A percentile compares a stretch with the other conserved stretches of the same genome.
Evolutionary conservation across 495 filamentous ascomycete species (phyloP).

Genomic region (Xylaria bambusicola): DNA sequence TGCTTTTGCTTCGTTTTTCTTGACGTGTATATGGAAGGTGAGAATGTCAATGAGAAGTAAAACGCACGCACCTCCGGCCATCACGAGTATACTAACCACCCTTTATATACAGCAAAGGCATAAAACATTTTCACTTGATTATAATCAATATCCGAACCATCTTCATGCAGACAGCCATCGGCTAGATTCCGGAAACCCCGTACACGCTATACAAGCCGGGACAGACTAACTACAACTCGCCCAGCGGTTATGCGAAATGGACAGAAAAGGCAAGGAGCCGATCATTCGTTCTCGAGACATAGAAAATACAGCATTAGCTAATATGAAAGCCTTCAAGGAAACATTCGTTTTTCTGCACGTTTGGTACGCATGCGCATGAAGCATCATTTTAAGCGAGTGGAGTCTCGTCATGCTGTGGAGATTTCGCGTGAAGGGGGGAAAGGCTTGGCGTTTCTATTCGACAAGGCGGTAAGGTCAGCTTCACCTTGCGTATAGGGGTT

Average conservation of each 20-base stretch:
- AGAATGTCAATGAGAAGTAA: too few species aligned
- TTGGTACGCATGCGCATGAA: not conserved
- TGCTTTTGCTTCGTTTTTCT: not conserved
- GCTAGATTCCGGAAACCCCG: not conserved
- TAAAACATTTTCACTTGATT: too few species aligned
- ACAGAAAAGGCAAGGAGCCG: not conserved
- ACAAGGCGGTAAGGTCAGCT: too few species aligned
- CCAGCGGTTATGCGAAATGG: not conserved
- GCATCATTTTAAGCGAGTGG: constrained; percentile 2
- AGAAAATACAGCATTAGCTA: not conserved
- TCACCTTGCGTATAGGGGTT: too few species aligned
- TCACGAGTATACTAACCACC: too few species aligned
- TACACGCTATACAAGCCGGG: not conserved
- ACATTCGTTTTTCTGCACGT: not conserved
- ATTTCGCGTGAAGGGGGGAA: not conserved
- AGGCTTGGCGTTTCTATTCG: constrained; percentile 3
- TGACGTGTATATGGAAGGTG: too few species aligned
- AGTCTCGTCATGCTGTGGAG: constrained; percentile 1
- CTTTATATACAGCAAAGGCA: too few species aligned
- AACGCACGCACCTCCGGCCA: too few species aligned
- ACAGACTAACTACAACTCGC: not conserved
- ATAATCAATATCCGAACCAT: not conserved
- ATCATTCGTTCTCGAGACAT: not conserved
- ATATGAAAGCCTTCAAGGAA: not conserved
- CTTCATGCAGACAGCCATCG: not conserved